These are phyloP conservation scores for Sicyos baderoa DNA, from an alignment of 306 rosid genomes.

Conservation along the genomic window DNA sequence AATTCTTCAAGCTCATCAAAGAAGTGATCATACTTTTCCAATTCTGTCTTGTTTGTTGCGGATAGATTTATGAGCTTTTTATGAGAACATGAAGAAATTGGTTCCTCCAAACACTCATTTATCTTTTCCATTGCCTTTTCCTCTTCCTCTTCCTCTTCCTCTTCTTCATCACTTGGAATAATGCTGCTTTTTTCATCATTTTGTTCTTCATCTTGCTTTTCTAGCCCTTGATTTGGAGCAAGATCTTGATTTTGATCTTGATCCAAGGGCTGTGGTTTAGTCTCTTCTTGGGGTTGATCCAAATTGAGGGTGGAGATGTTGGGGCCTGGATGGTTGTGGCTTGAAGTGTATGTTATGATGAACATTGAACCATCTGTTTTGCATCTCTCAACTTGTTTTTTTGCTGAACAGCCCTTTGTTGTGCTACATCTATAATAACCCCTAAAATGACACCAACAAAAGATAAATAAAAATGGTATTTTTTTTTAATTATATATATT, in stretches of 20 bases:
- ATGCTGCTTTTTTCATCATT: slow-evolving; percentile 3
- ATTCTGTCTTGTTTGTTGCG: slow-evolving; percentile 21
- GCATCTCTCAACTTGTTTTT: slow-evolving; percentile 90
- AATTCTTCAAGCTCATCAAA: slow-evolving; percentile 93
- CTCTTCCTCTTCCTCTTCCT: not conserved
- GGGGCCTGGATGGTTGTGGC: slow-evolving; percentile 79
- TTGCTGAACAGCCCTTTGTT: slow-evolving; percentile 86
- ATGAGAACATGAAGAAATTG: slow-evolving; percentile 21
- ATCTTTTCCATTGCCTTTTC: not conserved
- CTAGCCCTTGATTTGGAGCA: not conserved
- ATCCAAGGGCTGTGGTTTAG: slow-evolving; percentile 27
- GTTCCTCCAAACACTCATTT: slow-evolving; percentile 6
- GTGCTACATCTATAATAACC: slow-evolving; percentile 88
- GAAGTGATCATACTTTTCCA: slow-evolving; percentile 47
- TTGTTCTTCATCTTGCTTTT: slow-evolving; percentile 19
- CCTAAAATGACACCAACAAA: slow-evolving; percentile 28
- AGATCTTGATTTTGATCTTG: not conserved
- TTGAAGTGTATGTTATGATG: slow-evolving; percentile 63
- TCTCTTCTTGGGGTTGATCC: slow-evolving; percentile 26
- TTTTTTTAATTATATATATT: too few relatives aligned
- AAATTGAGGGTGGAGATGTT: slow-evolving; percentile 28
- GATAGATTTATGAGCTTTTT: not conserved
- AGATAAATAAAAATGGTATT: not conserved
- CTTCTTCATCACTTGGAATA: slow-evolving; percentile 4
- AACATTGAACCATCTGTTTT: slow-evolving; percentile 75